These are phyloP conservation scores for Elsinoe necatrix DNA, from an alignment of 2,329 filamentous ascomycete genomes.

Conservation along the genomic window DNA sequence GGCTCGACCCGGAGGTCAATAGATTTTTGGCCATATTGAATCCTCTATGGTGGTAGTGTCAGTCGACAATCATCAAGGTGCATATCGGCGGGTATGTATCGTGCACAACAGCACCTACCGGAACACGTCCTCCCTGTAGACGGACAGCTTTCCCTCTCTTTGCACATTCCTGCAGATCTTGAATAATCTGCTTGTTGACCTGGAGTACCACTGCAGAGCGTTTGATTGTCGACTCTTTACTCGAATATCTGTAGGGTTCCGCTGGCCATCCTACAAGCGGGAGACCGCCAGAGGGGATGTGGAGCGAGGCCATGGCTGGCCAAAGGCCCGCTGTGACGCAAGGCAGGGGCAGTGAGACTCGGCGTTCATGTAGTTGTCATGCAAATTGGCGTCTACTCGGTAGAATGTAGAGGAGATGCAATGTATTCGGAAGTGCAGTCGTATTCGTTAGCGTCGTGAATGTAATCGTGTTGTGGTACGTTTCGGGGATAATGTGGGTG, in stretches of 20 bases:
- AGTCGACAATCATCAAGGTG: not conserved
- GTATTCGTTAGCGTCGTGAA: not conserved
- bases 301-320: slow-evolving; percentile 20
- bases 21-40: slow-evolving; percentile 50
- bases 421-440: not conserved
- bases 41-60: slow-evolving; percentile 33
- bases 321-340: not conserved
- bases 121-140: slow-evolving; percentile 28
- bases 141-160: slow-evolving; percentile 24
- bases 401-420: not conserved
- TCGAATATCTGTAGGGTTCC: slow-evolving; percentile 19
- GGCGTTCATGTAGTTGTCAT: slow-evolving; percentile 4
- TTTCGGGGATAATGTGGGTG: not conserved
- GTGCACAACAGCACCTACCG: slow-evolving; percentile 24
- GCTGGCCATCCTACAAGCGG: slow-evolving; percentile 21
- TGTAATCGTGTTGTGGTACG: slow-evolving; percentile 1
- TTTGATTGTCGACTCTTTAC: slow-evolving; percentile 6
- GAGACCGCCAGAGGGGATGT: slow-evolving; percentile 22
- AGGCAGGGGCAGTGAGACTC: not conserved
- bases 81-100: not conserved
- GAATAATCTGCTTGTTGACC: slow-evolving; percentile 26
- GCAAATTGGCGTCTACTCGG: not conserved
- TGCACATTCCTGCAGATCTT: slow-evolving; percentile 28
- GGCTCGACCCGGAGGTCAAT: slow-evolving; percentile 46
- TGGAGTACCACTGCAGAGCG: slow-evolving; percentile 26